Percentiles rank a stretch among this genome's conserved stretches.
Conservation (phyloP, 495 filamentous ascomycete species). For the Penicillium lividum region DNA sequence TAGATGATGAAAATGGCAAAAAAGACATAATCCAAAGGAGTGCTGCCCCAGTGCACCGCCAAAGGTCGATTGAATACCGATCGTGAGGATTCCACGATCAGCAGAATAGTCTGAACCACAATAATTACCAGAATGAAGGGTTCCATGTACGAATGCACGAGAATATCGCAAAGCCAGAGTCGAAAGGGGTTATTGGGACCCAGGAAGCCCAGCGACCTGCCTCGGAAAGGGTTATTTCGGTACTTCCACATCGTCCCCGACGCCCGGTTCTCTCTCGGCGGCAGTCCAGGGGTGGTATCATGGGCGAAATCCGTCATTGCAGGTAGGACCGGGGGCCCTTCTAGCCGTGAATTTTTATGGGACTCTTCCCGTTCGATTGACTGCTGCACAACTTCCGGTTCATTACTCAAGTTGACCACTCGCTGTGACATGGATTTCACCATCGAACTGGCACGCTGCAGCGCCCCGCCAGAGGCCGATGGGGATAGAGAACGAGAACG, state of each 20-base stretch:
- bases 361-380: slow-evolving; percentile 68
- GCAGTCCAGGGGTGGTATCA: slow-evolving; percentile 44
- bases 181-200: slow-evolving; percentile 74
- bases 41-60: slow-evolving; percentile 61
- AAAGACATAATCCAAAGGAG: slow-evolving; percentile 74
- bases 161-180: slow-evolving; percentile 73
- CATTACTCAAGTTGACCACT: slow-evolving; percentile 95
- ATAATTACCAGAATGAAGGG: slow-evolving; percentile 86
- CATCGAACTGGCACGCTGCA: slow-evolving; percentile 82
- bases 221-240: slow-evolving; percentile 79
- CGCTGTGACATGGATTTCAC: slow-evolving; percentile 96
- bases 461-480: slow-evolving; percentile 63
- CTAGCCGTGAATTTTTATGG: slow-evolving; percentile 49
- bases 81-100: slow-evolving; percentile 76
- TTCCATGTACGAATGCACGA: slow-evolving; percentile 88
- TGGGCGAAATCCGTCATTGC: slow-evolving; percentile 54
- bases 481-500: slow-evolving; percentile 65
- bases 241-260: slow-evolving; percentile 48
- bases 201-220: slow-evolving; percentile 84
- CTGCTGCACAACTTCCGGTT: slow-evolving; percentile 76
- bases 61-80: slow-evolving; percentile 60
- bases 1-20: slow-evolving; percentile 87
- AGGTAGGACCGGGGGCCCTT: slow-evolving; percentile 59
- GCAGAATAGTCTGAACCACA: slow-evolving; percentile 79
- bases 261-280: slow-evolving; percentile 37